Percentiles rank a stretch among this genome's conserved stretches.
phyloP scores from a whole-genome alignment of 257 asterid species.

The Solanum paucissectum region DNA sequence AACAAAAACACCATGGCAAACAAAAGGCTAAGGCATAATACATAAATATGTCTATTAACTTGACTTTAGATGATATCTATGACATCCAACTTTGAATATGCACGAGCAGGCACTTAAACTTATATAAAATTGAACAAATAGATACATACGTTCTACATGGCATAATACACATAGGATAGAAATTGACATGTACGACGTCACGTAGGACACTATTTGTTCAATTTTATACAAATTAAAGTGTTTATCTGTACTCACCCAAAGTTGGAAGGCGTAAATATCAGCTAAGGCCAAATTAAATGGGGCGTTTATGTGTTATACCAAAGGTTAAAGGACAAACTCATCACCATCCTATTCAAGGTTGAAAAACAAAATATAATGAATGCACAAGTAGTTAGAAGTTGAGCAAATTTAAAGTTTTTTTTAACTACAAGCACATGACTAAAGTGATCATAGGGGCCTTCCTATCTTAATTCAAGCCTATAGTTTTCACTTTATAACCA shows the following conservation, averaged over 20 bases:
- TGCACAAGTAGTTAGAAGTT: constrained; percentile 21
- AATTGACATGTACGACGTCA: neutral
- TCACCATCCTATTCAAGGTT: neutral
- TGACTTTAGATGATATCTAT: fast-evolving
- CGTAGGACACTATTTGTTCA: too few species aligned
- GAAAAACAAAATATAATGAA: neutral
- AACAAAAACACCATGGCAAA: neutral
- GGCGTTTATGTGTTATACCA: too few species aligned
- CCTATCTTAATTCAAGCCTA: constrained; percentile 1
- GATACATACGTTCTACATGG: neutral
- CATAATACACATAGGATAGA: too few species aligned
- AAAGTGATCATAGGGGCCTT: constrained; percentile 30
- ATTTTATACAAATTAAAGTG: neutral
- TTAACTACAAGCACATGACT: constrained; percentile 47
- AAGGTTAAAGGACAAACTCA: neutral
- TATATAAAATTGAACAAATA: too few species aligned
- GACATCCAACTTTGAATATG: neutral
- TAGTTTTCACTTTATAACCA: constrained; percentile 13
- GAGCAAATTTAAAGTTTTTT: constrained; percentile 30
- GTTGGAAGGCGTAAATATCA: neutral
- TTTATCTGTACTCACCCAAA: neutral
- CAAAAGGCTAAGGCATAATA: neutral
- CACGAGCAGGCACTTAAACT: too few species aligned
- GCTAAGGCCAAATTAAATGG: neutral
- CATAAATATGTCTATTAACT: too few species aligned